Evolutionary conservation across 768 basidiomycete genomes (phyloP).

Genomic region (Leccinum pellstonianum): DNA sequence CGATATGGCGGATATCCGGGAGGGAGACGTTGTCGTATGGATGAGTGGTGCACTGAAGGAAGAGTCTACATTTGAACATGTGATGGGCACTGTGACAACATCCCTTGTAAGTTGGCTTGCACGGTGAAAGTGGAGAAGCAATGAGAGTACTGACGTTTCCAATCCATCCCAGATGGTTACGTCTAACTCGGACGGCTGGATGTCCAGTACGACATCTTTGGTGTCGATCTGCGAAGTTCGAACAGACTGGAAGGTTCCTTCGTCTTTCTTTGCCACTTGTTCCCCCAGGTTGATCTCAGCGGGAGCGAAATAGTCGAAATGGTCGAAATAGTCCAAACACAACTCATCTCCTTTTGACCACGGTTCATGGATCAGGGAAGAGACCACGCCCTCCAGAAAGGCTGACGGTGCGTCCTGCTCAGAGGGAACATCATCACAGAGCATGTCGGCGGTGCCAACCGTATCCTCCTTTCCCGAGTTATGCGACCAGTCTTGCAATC

Average conservation of each 20-base stretch:
- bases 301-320: too few relatives aligned
- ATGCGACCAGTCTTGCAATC: too few relatives aligned
- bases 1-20: slow-evolving; percentile 16
- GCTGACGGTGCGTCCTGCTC: too few relatives aligned
- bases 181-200: slow-evolving; percentile 12
- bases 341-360: too few relatives aligned
- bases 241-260: not conserved
- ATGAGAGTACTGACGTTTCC: slow-evolving; percentile 16
- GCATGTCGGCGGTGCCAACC: too few relatives aligned
- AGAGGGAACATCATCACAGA: too few relatives aligned
- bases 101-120: not conserved
- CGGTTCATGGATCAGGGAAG: too few relatives aligned
- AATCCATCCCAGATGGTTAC: slow-evolving; percentile 29
- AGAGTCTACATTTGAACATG: slow-evolving; percentile 25
- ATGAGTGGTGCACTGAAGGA: slow-evolving; percentile 18
- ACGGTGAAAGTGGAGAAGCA: not conserved
- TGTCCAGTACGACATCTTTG: slow-evolving; percentile 17
- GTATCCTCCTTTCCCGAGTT: too few relatives aligned
- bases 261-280: not conserved
- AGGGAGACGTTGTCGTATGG: slow-evolving; percentile 8
- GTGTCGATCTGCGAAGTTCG: not conserved
- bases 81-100: slow-evolving; percentile 15
- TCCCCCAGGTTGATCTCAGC: not conserved
- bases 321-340: too few relatives aligned
- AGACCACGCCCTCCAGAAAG: too few relatives aligned